Evolutionary conservation across 768 basidiomycete species (phyloP), one percentile per base, ranked within the genome.

Genomic region (Tricholoma saponaceum): DNA sequence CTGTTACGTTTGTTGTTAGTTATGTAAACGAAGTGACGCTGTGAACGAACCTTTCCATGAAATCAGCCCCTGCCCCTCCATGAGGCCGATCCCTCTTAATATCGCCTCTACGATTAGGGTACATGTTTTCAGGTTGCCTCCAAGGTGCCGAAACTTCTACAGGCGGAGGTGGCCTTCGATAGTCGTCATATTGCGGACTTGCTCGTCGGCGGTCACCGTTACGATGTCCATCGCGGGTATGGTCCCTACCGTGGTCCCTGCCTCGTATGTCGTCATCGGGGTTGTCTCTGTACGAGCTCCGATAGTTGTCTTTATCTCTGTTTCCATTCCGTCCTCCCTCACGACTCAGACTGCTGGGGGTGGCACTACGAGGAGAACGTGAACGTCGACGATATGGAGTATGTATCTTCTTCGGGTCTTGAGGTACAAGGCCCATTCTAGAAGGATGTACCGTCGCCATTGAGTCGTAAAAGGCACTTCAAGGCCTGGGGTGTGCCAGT

Each of bases 401-500:
- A 39, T 63, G 60, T n/a, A 35, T 60, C 28, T 54, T 58, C 64
- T 57, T 66, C 54, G 69, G 61, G 33, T 76, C 72, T 56, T 74
- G 81, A 37, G 87, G 84, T 18, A 90, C 84, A 4, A 90, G 74
- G 25, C 75, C 83, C 74, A 87, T 74, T 52, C 89, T 80, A 9
- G 88, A 89, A 23, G 89, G 89, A 64, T 90, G 89, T 5, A 90
- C 78, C 18, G 83, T 84, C 25, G 87, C 87, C 89, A 90, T 90
- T 54, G 57, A n/a, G n/a, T n/a, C n/a, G n/a, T n/a, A n/a, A n/a
- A n/a, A n/a, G n/a, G n/a, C n/a, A n/a, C n/a, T n/a, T n/a, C n/a
- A n/a, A n/a, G n/a, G n/a, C n/a, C n/a, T n/a, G n/a, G n/a, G n/a
- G n/a, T n/a, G n/a, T n/a, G n/a, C n/a, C n/a, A n/a, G n/a, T n/a